A percentile compares a stretch with the other conserved stretches of the same genome.
Evolutionary conservation across 2,329 filamentous ascomycete species (phyloP).

Genomic region (Epichloe aotearoae): DNA sequence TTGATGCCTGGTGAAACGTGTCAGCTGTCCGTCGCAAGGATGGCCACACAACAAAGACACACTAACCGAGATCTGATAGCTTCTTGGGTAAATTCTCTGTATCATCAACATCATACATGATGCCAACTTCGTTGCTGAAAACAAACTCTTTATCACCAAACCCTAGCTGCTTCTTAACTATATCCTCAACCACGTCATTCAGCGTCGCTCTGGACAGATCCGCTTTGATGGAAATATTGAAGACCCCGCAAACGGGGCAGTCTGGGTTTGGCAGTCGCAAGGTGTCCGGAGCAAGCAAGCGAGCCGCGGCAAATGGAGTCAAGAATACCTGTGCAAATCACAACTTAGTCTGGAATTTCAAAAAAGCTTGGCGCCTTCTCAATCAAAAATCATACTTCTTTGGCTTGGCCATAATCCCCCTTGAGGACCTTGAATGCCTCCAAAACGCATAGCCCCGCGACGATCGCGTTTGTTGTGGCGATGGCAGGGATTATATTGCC

Average conservation of each 20-base stretch:
- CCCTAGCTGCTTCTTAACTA: slow-evolving; percentile 56
- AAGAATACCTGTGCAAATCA: slow-evolving; percentile 53
- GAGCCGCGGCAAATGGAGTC: slow-evolving; percentile 48
- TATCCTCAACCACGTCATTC: slow-evolving; percentile 61
- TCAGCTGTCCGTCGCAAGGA: not conserved
- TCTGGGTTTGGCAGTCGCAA: slow-evolving; percentile 57
- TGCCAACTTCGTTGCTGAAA: slow-evolving; percentile 57
- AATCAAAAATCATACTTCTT: slow-evolving; percentile 43
- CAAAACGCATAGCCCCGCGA: slow-evolving; percentile 81
- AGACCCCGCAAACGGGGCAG: slow-evolving; percentile 73
- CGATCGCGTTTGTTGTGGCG: slow-evolving; percentile 94
- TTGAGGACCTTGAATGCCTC: slow-evolving; percentile 84
- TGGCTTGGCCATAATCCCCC: slow-evolving; percentile 57
- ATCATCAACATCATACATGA: slow-evolving; percentile 84
- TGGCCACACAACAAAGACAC: no score
- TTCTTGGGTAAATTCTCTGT: slow-evolving; percentile 76
- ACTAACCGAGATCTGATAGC: slow-evolving; percentile 57
- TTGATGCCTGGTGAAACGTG: slow-evolving; percentile 44
- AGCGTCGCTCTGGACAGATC: slow-evolving; percentile 63
- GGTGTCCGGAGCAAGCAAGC: slow-evolving; percentile 45
- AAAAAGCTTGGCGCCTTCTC: not conserved
- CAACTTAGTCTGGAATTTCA: slow-evolving; percentile 3
- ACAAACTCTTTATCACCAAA: slow-evolving; percentile 71
- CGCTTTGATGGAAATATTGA: slow-evolving; percentile 51
- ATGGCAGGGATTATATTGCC: slow-evolving; percentile 98